phyloP scores from a whole-genome alignment of 352 stramenopile species.

The Globisporangium megalacanthum region DNA sequence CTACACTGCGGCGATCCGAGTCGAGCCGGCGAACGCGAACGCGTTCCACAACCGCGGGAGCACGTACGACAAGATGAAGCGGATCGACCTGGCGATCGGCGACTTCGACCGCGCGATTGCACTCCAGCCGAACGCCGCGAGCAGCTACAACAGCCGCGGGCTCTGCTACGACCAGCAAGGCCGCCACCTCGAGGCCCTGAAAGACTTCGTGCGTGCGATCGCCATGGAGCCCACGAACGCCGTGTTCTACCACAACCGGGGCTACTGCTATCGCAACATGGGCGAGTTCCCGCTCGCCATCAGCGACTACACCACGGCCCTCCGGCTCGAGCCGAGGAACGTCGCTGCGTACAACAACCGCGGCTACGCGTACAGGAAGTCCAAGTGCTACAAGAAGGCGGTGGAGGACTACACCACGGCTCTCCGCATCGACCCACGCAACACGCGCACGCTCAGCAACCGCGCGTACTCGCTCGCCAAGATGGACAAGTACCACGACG shows the following conservation, averaged over 20 bases:
- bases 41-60: conserved; percentile 82
- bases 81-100: conserved; percentile 43
- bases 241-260: conserved; percentile 84
- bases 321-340: conserved; percentile 62
- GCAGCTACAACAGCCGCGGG: conserved; percentile 78
- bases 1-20: conserved; percentile 63
- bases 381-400: conserved; percentile 55
- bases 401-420: conserved; percentile 73
- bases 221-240: conserved; percentile 63
- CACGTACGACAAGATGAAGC: conserved; percentile 76
- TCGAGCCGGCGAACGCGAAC: conserved; percentile 74
- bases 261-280: conserved; percentile 81
- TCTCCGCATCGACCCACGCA: conserved; percentile 62
- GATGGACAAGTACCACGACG: conserved; percentile 56
- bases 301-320: conserved; percentile 56
- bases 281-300: conserved; percentile 65
- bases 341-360: conserved; percentile 81
- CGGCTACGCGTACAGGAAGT: conserved; percentile 79
- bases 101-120: conserved; percentile 67
- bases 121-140: conserved; percentile 50
- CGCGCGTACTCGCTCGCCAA: conserved; percentile 83
- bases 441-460: conserved; percentile 81
- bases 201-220: conserved; percentile 68
- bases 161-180: conserved; percentile 73
- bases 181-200: conserved; percentile 50